Percentiles rank a stretch among this genome's conserved stretches.
Evolutionary conservation across 495 filamentous ascomycete genomes (phyloP).

Genomic region (Penicillium canescens): DNA sequence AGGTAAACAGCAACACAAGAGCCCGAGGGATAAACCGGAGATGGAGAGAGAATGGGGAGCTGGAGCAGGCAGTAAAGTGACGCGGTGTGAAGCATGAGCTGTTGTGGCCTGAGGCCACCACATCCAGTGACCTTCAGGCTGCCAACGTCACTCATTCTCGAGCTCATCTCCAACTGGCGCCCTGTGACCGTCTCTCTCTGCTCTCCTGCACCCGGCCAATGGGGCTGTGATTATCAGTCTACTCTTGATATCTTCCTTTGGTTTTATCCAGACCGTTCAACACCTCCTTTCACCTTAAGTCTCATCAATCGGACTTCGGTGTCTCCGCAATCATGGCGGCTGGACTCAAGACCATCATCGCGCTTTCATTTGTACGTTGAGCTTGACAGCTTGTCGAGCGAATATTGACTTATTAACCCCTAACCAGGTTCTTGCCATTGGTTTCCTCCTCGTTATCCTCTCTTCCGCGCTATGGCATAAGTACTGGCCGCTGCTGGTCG

Average conservation of each 20-base stretch:
- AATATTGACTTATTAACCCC: constrained; percentile 14
- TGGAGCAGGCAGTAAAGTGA: constrained; percentile 34
- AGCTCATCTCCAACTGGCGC: constrained; percentile 10
- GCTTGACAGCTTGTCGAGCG: not conserved
- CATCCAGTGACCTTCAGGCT: constrained; percentile 34
- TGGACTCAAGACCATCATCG: constrained; percentile 97
- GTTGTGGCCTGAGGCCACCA: constrained; percentile 39
- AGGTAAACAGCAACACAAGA: constrained; percentile 21
- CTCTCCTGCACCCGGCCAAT: constrained; percentile 19
- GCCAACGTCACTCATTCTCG: constrained; percentile 36
- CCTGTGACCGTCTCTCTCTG: not conserved
- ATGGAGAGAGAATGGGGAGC: constrained; percentile 24
- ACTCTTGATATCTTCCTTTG: constrained; percentile 5
- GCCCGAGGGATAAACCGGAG: constrained; percentile 12
- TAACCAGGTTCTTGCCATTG: constrained; percentile 84
- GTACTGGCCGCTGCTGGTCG: constrained; percentile 91
- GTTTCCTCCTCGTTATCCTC: constrained; percentile 98
- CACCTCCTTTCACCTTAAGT: not conserved
- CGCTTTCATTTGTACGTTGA: constrained; percentile 83
- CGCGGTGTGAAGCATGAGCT: constrained; percentile 38
- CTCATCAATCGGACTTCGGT: constrained; percentile 13
- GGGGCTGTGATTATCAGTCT: constrained; percentile 16
- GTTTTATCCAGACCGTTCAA: not conserved
- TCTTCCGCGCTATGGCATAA: constrained; percentile 91
- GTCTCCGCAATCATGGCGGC: constrained; percentile 69